Conservation (phyloP, 2,329 filamentous ascomycete genomes). For the Hymenoscyphus scutula region DNA sequence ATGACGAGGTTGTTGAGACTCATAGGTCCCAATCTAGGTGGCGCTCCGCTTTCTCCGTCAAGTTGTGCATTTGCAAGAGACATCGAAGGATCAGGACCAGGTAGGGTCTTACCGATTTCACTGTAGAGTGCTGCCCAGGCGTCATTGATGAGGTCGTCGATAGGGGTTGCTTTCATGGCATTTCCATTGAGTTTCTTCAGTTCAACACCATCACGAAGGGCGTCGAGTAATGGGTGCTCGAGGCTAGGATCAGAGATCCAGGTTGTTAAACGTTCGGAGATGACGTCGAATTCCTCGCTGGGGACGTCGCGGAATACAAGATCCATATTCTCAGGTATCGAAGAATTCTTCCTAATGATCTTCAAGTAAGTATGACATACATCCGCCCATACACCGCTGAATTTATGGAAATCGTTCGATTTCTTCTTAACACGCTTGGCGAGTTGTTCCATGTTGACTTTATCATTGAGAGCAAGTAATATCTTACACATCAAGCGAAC, state of each 20-base stretch:
- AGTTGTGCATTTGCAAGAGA: slow-evolving; percentile 44
- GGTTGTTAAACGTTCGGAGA: slow-evolving; percentile 57
- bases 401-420: slow-evolving; percentile 48
- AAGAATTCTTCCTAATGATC: slow-evolving; percentile 55
- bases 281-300: slow-evolving; percentile 62
- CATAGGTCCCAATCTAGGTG: slow-evolving; percentile 30
- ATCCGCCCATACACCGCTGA: slow-evolving; percentile 30
- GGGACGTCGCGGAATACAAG: slow-evolving; percentile 64
- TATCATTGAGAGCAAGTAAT: slow-evolving; percentile 60
- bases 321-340: slow-evolving; percentile 60
- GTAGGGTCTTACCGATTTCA: slow-evolving; percentile 60
- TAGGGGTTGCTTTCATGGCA: slow-evolving; percentile 78
- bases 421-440: slow-evolving; percentile 63
- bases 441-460: slow-evolving; percentile 59
- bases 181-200: slow-evolving; percentile 79
- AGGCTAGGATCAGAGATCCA: slow-evolving; percentile 53
- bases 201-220: slow-evolving; percentile 65
- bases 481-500: slow-evolving; percentile 63
- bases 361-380: slow-evolving; percentile 36
- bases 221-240: slow-evolving; percentile 52
- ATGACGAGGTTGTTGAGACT: slow-evolving; percentile 35
- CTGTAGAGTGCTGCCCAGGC: slow-evolving; percentile 77
- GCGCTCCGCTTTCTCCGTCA: slow-evolving; percentile 44
- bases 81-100: slow-evolving; percentile 30
- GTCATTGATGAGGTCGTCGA: slow-evolving; percentile 93